Evolutionary conservation across 2,329 filamentous ascomycete species (phyloP).

Genomic region (Xylaria sp.): DNA sequence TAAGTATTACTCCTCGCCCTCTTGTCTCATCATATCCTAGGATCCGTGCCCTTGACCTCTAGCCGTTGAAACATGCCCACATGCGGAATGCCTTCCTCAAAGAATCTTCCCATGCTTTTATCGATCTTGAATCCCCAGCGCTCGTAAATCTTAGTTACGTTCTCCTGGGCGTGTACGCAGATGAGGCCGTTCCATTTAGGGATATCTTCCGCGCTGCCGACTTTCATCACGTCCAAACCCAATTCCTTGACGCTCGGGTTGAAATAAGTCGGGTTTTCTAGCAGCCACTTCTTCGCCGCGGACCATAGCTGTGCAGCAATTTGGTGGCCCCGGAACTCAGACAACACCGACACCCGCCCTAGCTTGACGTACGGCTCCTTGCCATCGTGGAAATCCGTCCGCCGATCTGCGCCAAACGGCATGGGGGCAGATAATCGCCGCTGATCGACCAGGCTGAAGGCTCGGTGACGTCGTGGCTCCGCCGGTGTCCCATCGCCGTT

Average conservation of each 20-base stretch:
- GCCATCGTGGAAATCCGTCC: slow-evolving; percentile 66
- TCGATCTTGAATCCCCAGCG: slow-evolving; percentile 80
- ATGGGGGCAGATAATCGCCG: slow-evolving; percentile 41
- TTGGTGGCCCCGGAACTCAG: slow-evolving; percentile 71
- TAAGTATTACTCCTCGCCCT: not conserved
- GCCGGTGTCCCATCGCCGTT: slow-evolving; percentile 1
- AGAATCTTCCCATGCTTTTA: slow-evolving; percentile 78
- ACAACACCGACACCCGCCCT: slow-evolving; percentile 78
- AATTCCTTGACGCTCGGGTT: slow-evolving; percentile 59
- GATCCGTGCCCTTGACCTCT: slow-evolving; percentile 46
- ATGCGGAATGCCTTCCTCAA: slow-evolving; percentile 86
- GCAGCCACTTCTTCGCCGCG: slow-evolving; percentile 75
- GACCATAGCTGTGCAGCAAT: slow-evolving; percentile 75
- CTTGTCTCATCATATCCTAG: slow-evolving; percentile 34
- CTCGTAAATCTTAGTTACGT: slow-evolving; percentile 72
- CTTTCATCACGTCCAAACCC: slow-evolving; percentile 58
- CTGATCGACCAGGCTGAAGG: slow-evolving; percentile 38
- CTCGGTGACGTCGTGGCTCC: not conserved
- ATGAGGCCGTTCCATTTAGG: slow-evolving; percentile 78
- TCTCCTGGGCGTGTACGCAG: slow-evolving; percentile 81
- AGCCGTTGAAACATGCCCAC: slow-evolving; percentile 80
- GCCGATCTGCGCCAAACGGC: slow-evolving; percentile 53
- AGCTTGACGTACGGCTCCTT: slow-evolving; percentile 84
- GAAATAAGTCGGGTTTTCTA: slow-evolving; percentile 67
- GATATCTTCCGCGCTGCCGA: slow-evolving; percentile 54